These are phyloP conservation scores for Saccharomyces hybrid DNA, from an alignment of 1,139 yeast genomes.

Conservation along the genomic window DNA sequence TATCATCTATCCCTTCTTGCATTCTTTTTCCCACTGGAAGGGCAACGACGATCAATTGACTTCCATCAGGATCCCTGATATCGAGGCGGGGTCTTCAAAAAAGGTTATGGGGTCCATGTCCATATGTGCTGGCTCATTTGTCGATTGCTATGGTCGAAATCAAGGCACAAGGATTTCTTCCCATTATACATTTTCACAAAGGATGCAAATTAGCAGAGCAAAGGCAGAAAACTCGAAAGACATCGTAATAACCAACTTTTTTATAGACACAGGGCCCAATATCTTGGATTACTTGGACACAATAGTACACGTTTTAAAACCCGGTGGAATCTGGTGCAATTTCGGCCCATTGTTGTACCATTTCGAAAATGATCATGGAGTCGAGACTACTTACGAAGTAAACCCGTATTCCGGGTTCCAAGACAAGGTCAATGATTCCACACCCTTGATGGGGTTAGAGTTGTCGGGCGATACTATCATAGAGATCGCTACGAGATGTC, in stretches of 20 bases:
- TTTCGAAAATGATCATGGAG: constrained; percentile 49
- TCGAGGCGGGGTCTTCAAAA: constrained; percentile 38
- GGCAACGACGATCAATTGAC: constrained; percentile 42
- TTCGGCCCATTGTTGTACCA: constrained; percentile 88
- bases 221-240: constrained; percentile 40
- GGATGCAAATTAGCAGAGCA: constrained; percentile 34
- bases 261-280: constrained; percentile 73
- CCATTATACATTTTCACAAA: constrained; percentile 36
- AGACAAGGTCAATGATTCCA: constrained; percentile 1
- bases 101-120: constrained; percentile 54
- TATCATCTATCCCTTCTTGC: constrained; percentile 49
- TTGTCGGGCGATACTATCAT: constrained; percentile 12
- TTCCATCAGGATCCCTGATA: constrained; percentile 48
- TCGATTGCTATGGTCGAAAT: constrained; percentile 62
- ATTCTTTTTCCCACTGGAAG: constrained; percentile 42
- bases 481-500: constrained; percentile 5
- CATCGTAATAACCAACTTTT: constrained; percentile 62
- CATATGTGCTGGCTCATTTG: constrained; percentile 75
- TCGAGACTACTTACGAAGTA: constrained; percentile 11
- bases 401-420: constrained; percentile 11
- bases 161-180: constrained; percentile 34
- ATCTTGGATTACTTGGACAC: constrained; percentile 61
- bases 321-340: constrained; percentile 69
- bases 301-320: constrained; percentile 44
- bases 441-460: constrained; percentile 15